These are phyloP conservation scores for Pythium apleroticum DNA, from an alignment of 352 stramenopile genomes.

Conservation along the genomic window DNA sequence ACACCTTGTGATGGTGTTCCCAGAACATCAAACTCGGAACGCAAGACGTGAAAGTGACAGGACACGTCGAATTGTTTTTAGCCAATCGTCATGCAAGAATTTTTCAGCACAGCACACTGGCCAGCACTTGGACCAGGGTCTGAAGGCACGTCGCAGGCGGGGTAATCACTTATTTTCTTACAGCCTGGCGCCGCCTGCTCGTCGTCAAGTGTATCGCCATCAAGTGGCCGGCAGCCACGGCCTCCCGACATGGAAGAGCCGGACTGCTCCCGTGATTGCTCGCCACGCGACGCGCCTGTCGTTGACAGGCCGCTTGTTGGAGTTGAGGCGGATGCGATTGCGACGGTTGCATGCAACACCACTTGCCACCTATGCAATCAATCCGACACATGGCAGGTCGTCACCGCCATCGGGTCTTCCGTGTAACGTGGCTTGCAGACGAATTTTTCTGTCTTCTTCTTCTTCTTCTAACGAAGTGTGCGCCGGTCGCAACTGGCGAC, in stretches of 20 bases:
- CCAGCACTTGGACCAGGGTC: too few relatives aligned
- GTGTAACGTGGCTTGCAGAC: neutral
- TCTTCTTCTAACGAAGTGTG: too few relatives aligned
- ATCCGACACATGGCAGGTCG: neutral
- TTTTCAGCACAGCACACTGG: too few relatives aligned
- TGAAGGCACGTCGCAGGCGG: neutral
- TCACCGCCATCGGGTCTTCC: neutral
- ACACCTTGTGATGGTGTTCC: too few relatives aligned
- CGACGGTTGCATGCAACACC: neutral
- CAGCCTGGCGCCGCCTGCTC: neutral
- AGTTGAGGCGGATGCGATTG: neutral
- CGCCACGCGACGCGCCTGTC: neutral
- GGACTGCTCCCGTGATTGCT: neutral
- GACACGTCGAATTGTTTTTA: too few relatives aligned
- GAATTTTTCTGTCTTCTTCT: neutral
- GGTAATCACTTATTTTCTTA: neutral
- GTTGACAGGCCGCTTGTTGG: neutral
- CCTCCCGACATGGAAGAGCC: neutral
- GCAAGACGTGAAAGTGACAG: too few relatives aligned
- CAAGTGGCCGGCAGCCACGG: neutral
- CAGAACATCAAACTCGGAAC: too few relatives aligned
- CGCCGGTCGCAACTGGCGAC: neutral
- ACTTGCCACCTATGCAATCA: slow-evolving; percentile 2
- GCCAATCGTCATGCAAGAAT: too few relatives aligned
- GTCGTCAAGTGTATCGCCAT: neutral